These are phyloP conservation scores for Chalciporus chontae DNA, from an alignment of 768 basidiomycete species.

Conservation along the genomic window DNA sequence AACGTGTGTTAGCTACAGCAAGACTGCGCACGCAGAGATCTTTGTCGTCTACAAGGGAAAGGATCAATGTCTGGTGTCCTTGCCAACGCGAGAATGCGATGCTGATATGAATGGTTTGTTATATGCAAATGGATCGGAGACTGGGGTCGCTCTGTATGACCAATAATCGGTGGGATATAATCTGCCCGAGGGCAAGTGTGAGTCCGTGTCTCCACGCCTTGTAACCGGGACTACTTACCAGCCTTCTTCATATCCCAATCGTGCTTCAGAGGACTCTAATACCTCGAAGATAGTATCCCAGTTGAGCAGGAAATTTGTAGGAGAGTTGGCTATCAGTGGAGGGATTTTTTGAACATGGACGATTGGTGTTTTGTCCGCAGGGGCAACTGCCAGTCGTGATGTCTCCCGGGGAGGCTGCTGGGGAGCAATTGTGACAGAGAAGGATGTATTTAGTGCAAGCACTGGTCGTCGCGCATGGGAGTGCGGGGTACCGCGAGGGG, in stretches of 20 bases:
- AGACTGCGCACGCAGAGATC: not conserved
- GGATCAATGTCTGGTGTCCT: conserved; percentile 5
- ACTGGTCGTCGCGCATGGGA: conserved; percentile 9
- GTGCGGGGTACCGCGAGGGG: conserved; percentile 11
- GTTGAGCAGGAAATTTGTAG: conserved; percentile 22
- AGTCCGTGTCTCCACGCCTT: not conserved
- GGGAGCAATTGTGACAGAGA: not conserved
- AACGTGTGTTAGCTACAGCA: not conserved
- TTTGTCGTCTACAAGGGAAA: not conserved
- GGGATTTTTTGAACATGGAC: conserved; percentile 2
- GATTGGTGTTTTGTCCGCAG: not conserved
- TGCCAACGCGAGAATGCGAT: conserved; percentile 4
- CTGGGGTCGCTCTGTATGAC: not conserved
- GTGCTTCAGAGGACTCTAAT: conserved; percentile 14
- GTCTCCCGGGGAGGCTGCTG: conserved; percentile 10
- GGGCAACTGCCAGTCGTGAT: conserved; percentile 1
- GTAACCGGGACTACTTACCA: conserved; percentile 12
- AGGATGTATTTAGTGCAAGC: conserved; percentile 20
- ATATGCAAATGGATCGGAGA: conserved; percentile 2
- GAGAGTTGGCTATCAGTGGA: conserved; percentile 7
- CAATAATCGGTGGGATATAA: not conserved
- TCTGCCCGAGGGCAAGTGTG: conserved; percentile 3
- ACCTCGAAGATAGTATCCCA: conserved; percentile 33
- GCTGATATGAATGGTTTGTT: conserved; percentile 4
- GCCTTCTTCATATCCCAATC: not conserved